Evolutionary conservation across 345 rosid species (phyloP).

Genomic region (Bruguiera parviflora): DNA sequence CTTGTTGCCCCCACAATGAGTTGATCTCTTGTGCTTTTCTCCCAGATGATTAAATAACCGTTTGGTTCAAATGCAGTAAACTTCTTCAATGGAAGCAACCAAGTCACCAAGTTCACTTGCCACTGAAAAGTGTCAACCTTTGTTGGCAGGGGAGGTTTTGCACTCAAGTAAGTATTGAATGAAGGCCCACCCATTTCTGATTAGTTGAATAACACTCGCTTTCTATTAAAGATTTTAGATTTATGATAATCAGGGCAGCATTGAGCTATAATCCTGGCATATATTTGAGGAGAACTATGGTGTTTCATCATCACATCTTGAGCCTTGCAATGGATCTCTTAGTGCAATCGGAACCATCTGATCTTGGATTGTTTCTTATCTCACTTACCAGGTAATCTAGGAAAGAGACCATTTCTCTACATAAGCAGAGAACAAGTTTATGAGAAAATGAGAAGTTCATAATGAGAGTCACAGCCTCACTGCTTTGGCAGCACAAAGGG

Average conservation of each 20-base stretch:
- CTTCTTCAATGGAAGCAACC: constrained; percentile 13
- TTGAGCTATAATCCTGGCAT: too few relatives aligned
- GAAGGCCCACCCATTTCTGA: constrained; percentile 8
- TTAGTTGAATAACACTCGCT: neutral
- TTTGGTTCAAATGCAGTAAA: neutral
- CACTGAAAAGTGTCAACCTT: constrained; percentile 32
- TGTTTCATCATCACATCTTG: neutral
- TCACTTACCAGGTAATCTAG: neutral
- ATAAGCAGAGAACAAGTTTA: neutral
- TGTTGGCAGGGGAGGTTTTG: constrained; percentile 26
- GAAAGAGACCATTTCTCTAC: constrained; percentile 10
- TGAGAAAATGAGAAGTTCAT: constrained; percentile 3
- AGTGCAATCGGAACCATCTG: neutral
- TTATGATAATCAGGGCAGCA: neutral
- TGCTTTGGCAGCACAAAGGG: neutral
- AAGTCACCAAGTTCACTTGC: constrained; percentile 24
- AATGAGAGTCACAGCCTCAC: neutral
- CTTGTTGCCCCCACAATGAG: constrained; percentile 27
- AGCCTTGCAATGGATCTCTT: neutral
- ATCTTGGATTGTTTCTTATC: neutral
- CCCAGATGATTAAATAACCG: constrained; percentile 12
- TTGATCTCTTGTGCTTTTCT: constrained; percentile 1
- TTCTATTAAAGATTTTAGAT: neutral
- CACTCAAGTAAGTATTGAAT: constrained; percentile 11
- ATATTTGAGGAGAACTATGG: neutral